These are phyloP conservation scores for Simplicillium sp. DNA, from an alignment of 2,329 filamentous ascomycete species.

Conservation along the genomic window DNA sequence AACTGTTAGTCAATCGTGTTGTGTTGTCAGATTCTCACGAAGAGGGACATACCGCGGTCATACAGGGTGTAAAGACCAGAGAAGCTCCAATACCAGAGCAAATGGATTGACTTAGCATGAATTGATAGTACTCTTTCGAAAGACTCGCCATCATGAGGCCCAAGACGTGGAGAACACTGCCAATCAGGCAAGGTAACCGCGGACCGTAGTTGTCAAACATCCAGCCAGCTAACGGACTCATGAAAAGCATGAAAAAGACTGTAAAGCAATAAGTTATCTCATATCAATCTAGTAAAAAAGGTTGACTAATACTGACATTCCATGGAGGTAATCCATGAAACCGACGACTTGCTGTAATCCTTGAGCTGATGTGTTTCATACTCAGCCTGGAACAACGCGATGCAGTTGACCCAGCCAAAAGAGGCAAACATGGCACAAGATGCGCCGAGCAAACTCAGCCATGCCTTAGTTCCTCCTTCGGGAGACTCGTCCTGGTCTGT, in stretches of 20 bases:
- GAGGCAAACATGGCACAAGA: slow-evolving; percentile 10
- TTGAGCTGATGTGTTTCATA: slow-evolving; percentile 33
- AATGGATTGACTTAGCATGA: slow-evolving; percentile 12
- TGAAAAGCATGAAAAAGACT: slow-evolving; percentile 24
- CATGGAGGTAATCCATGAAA: slow-evolving; percentile 41
- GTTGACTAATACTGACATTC: slow-evolving; percentile 18
- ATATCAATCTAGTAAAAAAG: neutral
- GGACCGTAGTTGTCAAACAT: slow-evolving; percentile 52
- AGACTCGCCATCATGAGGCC: slow-evolving; percentile 50
- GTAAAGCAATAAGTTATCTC: too few species aligned
- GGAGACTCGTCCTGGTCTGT: neutral
- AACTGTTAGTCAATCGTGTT: too few species aligned
- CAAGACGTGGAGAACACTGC: slow-evolving; percentile 42
- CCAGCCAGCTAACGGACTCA: slow-evolving; percentile 25
- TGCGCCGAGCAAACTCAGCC: slow-evolving; percentile 6
- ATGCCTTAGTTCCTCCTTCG: slow-evolving; percentile 8
- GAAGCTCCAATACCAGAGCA: neutral
- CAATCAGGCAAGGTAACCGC: slow-evolving; percentile 34
- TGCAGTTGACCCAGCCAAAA: slow-evolving; percentile 17
- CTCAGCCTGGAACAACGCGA: slow-evolving; percentile 40
- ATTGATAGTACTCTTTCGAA: slow-evolving; percentile 18
- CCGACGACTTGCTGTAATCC: slow-evolving; percentile 29
- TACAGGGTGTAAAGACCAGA: neutral
- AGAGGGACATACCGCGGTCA: slow-evolving; percentile 2
- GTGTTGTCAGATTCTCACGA: too few species aligned